Evolutionary conservation across 106 monocot genomes (phyloP).

Genomic region (Dendrobium huoshanense): DNA sequence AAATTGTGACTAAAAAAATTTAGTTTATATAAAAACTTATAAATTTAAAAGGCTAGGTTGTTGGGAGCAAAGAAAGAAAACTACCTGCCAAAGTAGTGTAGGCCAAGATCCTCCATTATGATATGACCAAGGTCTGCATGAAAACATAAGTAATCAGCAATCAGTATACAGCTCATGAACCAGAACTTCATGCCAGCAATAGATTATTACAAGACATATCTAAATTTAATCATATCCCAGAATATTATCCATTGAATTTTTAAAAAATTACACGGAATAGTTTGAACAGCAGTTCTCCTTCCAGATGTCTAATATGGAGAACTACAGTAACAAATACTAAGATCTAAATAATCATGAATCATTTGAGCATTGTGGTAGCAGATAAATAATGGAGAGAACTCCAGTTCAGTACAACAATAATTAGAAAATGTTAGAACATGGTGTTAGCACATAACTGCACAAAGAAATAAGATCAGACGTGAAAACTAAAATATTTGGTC

Average conservation of each 20-base stretch:
- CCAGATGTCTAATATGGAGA: neutral
- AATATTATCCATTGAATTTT: neutral
- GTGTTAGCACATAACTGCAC: neutral
- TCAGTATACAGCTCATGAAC: neutral
- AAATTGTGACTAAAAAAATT: too few relatives aligned
- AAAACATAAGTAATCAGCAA: neutral
- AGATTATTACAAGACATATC: neutral
- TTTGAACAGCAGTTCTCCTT: neutral
- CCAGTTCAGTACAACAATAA: neutral
- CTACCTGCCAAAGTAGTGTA: slow-evolving; percentile 80
- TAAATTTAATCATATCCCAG: neutral
- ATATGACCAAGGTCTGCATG: slow-evolving; percentile 86
- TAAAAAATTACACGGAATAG: neutral
- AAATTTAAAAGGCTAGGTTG: neutral
- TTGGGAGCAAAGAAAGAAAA: neutral
- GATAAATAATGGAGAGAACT: neutral
- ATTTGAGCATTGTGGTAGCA: neutral
- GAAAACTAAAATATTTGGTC: neutral
- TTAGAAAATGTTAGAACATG: neutral
- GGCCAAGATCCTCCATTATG: slow-evolving; percentile 97
- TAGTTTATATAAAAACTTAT: too few relatives aligned
- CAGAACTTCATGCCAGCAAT: too few relatives aligned
- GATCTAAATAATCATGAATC: neutral
- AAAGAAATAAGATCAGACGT: neutral
- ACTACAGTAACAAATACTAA: neutral